Percentiles rank a stretch among this genome's conserved stretches.
phyloP scores from a whole-genome alignment of 352 stramenopile species.

The Phytophthora hibernalis region DNA sequence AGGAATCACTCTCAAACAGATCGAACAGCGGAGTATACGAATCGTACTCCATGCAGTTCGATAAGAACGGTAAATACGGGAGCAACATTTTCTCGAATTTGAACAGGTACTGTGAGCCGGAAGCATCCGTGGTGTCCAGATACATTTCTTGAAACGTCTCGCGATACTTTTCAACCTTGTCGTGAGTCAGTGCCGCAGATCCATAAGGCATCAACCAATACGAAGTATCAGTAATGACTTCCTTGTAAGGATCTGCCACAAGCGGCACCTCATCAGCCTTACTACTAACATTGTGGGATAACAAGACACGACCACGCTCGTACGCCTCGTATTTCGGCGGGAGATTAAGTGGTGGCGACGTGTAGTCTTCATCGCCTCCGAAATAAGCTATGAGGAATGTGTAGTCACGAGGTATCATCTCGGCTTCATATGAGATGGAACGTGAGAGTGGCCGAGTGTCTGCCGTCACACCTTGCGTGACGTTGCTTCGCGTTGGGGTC shows the following conservation, averaged over 20 bases:
- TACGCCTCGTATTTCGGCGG: slow-evolving; percentile 94
- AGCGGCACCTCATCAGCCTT: slow-evolving; percentile 56
- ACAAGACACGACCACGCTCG: slow-evolving; percentile 93
- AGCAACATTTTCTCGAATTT: slow-evolving; percentile 88
- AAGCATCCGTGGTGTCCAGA: slow-evolving; percentile 52
- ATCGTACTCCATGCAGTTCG: slow-evolving; percentile 96
- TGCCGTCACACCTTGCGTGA: slow-evolving; percentile 67
- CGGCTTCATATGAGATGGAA: slow-evolving; percentile 87
- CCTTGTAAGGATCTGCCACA: slow-evolving; percentile 74
- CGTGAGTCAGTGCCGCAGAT: slow-evolving; percentile 78
- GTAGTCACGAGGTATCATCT: slow-evolving; percentile 84
- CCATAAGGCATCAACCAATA: slow-evolving; percentile 82
- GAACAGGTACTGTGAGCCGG: slow-evolving; percentile 64
- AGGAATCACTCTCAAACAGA: slow-evolving; percentile 93
- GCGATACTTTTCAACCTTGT: slow-evolving; percentile 93
- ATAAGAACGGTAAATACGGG: slow-evolving; percentile 97
- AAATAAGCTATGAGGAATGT: slow-evolving; percentile 92
- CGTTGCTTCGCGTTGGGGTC: slow-evolving; percentile 71
- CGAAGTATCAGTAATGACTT: slow-evolving; percentile 56
- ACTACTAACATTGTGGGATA: slow-evolving; percentile 93
- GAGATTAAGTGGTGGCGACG: slow-evolving; percentile 92
- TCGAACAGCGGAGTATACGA: slow-evolving; percentile 95
- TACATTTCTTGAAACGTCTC: slow-evolving; percentile 96
- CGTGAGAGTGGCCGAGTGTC: slow-evolving; percentile 80
- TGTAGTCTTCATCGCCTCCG: slow-evolving; percentile 61